These are phyloP conservation scores for Phoenix dactylifera DNA, from an alignment of 176 grass and related monocot species.

Conservation along the genomic window DNA sequence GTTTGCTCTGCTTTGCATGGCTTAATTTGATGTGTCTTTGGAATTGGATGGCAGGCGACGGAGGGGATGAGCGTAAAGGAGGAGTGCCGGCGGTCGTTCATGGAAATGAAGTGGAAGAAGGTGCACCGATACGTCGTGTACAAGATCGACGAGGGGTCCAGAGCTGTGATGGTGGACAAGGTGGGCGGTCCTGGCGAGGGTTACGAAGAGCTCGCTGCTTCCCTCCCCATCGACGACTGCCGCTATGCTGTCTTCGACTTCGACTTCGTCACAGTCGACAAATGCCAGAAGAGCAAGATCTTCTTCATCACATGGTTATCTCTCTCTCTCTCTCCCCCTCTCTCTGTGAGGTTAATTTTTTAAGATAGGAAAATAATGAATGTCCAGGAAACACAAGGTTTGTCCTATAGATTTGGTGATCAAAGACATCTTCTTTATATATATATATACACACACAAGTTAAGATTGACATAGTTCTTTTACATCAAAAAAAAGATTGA, in stretches of 20 bases:
- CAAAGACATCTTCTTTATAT: too few relatives aligned
- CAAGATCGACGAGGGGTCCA: slow-evolving; percentile 93
- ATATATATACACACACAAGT: too few relatives aligned
- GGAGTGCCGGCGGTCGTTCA: slow-evolving; percentile 83
- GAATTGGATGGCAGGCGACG: slow-evolving; percentile 38
- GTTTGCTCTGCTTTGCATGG: too few relatives aligned
- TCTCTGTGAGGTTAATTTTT: neutral
- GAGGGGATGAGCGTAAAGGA: slow-evolving; percentile 88
- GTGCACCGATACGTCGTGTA: slow-evolving; percentile 85
- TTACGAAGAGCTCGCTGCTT: slow-evolving; percentile 74
- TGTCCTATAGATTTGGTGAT: too few relatives aligned
- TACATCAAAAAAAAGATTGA: too few relatives aligned
- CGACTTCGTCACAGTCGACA: slow-evolving; percentile 87
- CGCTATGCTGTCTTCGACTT: slow-evolving; percentile 98
- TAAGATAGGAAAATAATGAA: neutral
- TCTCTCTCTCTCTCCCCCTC: slow-evolving; percentile 7
- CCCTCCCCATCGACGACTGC: slow-evolving; percentile 79
- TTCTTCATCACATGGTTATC: slow-evolving; percentile 88
- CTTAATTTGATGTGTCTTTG: too few relatives aligned
- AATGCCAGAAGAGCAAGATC: slow-evolving; percentile 99
- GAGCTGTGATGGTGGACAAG: slow-evolving; percentile 77
- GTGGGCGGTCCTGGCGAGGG: slow-evolving; percentile 74
- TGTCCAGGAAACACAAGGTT: too few relatives aligned
- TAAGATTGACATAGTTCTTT: too few relatives aligned
- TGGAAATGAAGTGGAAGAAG: slow-evolving; percentile 95